phyloP scores from a whole-genome alignment of 2,329 filamentous ascomycete species.

The Venturia oleaginea region DNA sequence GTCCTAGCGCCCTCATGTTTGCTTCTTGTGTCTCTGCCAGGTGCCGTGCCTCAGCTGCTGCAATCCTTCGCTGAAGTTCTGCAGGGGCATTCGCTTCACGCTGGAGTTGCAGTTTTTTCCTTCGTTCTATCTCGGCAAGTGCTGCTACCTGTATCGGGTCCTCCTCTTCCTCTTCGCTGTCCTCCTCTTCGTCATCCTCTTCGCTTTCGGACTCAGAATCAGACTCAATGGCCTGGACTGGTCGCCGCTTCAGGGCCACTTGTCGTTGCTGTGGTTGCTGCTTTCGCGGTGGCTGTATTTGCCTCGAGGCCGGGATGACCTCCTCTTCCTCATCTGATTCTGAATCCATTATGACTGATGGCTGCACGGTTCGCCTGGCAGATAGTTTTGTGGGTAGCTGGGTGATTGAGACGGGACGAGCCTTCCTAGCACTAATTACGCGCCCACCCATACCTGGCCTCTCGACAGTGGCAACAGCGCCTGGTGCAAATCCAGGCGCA shows the following conservation, averaged over 20 bases:
- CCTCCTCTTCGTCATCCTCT: constrained; percentile 3
- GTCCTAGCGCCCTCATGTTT: not conserved
- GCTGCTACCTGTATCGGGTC: not conserved
- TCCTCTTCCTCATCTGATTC: not conserved
- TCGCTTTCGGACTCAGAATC: not conserved
- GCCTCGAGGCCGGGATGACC: not conserved
- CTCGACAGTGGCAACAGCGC: not conserved
- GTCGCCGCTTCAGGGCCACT: not conserved
- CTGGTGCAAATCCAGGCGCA: not conserved
- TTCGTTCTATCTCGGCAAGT: not conserved
- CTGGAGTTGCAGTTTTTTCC: not conserved
- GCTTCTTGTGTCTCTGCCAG: constrained; percentile 4
- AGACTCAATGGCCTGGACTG: not conserved
- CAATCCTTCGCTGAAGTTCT: not conserved
- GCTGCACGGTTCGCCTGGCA: not conserved
- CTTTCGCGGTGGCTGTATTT: not conserved
- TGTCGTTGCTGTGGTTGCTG: not conserved
- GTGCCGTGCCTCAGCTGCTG: not conserved
- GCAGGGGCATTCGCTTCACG: not conserved
- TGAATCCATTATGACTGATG: not conserved
- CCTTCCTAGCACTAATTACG: not conserved
- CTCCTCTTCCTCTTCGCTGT: not conserved
- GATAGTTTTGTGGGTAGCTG: not conserved
- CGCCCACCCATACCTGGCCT: not conserved
- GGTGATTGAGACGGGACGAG: constrained; percentile 1